Percentiles rank a stretch among this genome's conserved stretches.
Evolutionary conservation across 2,329 filamentous ascomycete species (phyloP).

Genomic region (Gremmenia infestans): DNA sequence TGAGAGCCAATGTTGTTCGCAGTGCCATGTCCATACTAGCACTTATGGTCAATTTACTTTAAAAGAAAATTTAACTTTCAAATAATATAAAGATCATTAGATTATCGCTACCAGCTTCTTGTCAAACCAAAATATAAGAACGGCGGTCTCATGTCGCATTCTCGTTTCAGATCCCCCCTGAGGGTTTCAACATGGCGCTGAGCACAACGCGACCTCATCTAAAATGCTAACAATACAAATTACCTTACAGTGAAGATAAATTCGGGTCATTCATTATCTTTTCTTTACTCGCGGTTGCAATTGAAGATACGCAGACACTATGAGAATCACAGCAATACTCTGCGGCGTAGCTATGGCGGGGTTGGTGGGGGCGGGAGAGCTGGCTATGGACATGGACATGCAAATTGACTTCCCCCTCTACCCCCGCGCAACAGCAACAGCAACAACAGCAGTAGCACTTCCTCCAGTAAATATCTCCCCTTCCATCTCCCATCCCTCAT

Average conservation of each 20-base stretch:
- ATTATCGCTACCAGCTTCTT: no score
- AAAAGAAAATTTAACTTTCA: no score
- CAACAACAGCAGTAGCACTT: background rate
- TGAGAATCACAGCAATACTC: background rate
- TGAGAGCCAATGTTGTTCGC: no score
- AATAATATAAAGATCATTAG: no score
- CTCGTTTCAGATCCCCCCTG: background rate
- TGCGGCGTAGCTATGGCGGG: background rate
- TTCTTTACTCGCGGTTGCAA: background rate
- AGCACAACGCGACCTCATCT: background rate
- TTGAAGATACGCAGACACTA: background rate
- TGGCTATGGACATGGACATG: background rate
- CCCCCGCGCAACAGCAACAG: background rate
- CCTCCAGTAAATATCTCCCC: no score
- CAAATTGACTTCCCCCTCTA: background rate
- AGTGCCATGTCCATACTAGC: no score
- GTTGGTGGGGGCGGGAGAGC: background rate
- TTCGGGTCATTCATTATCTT: background rate
- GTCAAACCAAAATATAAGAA: no score
- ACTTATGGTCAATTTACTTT: no score
- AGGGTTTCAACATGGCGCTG: background rate
- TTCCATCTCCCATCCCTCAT: no score
- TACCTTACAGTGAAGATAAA: no score
- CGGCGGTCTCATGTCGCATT: background rate
- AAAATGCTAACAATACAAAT: no score